These are phyloP conservation scores for Dunaliella primolecta DNA, from an alignment of 139 green algal species.

Conservation along the genomic window DNA sequence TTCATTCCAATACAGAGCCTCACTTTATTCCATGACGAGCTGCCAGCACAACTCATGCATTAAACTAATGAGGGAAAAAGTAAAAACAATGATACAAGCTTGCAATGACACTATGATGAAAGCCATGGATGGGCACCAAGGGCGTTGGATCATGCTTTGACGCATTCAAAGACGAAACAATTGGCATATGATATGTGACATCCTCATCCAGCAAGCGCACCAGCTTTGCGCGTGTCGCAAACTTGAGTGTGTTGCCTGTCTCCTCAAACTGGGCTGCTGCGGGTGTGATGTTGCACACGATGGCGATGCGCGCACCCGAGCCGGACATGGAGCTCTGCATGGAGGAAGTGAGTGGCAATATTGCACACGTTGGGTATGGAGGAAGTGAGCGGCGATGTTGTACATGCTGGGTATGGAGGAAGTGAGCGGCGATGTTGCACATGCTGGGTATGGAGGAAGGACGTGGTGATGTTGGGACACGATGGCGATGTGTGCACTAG, in stretches of 20 bases:
- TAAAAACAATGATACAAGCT: no score
- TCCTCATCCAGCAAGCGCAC: no score
- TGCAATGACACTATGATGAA: no score
- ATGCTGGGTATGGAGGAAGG: background rate
- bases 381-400: background rate
- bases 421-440: background rate
- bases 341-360: background rate
- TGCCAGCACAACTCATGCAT: no score
- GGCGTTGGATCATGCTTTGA: no score
- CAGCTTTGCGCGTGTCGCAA: slow-evolving; percentile 88
- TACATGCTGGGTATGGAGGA: background rate
- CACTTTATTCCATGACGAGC: no score
- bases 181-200: no score
- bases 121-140: no score
- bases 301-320: slow-evolving; percentile 64
- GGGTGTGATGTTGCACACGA: slow-evolving; percentile 91
- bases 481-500: no score
- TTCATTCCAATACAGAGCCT: no score
- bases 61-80: no score
- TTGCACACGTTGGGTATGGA: background rate
- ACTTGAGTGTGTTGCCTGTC: slow-evolving; percentile 98
- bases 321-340: slow-evolving; percentile 58
- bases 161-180: no score
- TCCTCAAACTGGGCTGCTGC: slow-evolving; percentile 73
- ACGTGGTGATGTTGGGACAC: background rate